Base-by-base conservation (phyloP, 202 grass and related monocot species). In the Sporobolus alterniflorus region DNA sequence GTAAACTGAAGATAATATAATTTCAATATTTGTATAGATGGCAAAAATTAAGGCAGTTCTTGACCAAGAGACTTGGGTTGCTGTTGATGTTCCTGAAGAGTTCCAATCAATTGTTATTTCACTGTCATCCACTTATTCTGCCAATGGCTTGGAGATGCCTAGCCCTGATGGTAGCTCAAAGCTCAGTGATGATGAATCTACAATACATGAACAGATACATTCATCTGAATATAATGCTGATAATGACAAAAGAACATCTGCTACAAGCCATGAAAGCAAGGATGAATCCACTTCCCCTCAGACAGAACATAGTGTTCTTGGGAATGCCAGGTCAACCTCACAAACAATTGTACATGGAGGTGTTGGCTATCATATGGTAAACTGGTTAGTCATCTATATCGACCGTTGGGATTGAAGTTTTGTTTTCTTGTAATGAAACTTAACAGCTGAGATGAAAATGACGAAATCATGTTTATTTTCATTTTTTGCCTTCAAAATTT, bases 301-400 rank as follows among this genome's bases (percentile, higher is more conserved):
- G 89, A 87, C 52, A 90, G 91, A 86, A 71, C 84, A 83, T 83
- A 90, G 30, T 89, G 82, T 67, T 77, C 29, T 26, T 61, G 84
- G 71, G 60, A 79, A 66, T 86, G 79, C 55, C 40, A 93, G 65
- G 75, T 82, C 90, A 73, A 49, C 83, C 49, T 89, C 81, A 67
- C 92, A 96, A 70, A 90, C 65, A 25, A 93, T 99, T 83, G 83
- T 92, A 55, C 88, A 89, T 96, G 91, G 93, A 86, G 93, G 96
- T 92, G 93, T 99, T 89, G 92, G 91, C 43, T 99, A 99, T 84
- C 93, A 99, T 89, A 99, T 99, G 93, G 83, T 96, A 87, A 99
- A 99, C 93, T 96, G 96, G 96, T 99, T 87, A 96, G 96, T 96
- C 86, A 86, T 87, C 81, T 86, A 41, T 75, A 72, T 64, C 62